Conservation (phyloP, 1,284 basidiomycete genomes). For the Puccinia novopanici region DNA sequence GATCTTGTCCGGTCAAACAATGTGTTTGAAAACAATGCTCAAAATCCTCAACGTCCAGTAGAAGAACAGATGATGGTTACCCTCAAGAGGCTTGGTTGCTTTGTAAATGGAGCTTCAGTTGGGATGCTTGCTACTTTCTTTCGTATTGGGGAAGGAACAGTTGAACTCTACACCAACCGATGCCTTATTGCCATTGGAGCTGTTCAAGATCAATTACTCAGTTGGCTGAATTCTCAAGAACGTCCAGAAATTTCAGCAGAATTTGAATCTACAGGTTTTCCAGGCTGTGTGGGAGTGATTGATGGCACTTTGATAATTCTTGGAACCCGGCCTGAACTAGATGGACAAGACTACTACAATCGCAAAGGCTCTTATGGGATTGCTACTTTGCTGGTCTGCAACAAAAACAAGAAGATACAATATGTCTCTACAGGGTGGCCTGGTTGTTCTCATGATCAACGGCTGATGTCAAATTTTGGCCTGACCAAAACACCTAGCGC, state of each 20-base stretch:
- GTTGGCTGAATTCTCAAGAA: background rate
- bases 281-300: background rate
- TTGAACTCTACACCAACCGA: background rate
- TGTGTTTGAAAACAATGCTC: background rate
- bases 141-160: constrained; percentile 2
- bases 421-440: background rate
- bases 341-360: background rate
- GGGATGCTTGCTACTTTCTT: background rate
- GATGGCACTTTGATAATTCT: background rate
- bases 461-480: background rate
- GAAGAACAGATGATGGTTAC: constrained; percentile 9
- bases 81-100: constrained; percentile 7
- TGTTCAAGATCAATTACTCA: background rate
- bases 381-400: background rate
- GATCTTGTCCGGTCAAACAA: background rate
- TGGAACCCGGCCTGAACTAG: background rate
- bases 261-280: background rate
- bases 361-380: background rate
- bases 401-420: background rate
- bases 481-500: too few species aligned
- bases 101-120: background rate
- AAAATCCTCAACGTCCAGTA: background rate
- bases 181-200: background rate
- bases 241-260: background rate
- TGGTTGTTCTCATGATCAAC: background rate